These are phyloP conservation scores for Blakeslea trispora DNA, from an alignment of 371 early-diverging fungal genomes.

Conservation along the genomic window DNA sequence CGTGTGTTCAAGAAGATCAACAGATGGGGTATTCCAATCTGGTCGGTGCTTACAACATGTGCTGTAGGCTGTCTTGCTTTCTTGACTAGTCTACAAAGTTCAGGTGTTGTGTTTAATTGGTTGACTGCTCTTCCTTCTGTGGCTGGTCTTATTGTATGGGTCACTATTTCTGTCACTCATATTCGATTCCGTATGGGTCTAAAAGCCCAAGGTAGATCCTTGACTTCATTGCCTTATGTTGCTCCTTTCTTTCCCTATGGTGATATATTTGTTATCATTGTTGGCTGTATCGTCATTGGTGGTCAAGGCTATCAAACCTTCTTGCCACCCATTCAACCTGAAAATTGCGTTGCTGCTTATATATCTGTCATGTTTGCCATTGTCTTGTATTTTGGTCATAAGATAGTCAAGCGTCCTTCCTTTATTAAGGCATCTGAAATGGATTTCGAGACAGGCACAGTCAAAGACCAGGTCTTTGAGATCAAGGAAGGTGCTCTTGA, in stretches of 20 bases:
- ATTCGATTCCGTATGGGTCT: slow-evolving; percentile 80
- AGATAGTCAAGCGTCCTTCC: slow-evolving; percentile 30
- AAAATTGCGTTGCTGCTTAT: slow-evolving; percentile 44
- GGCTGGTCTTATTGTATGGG: slow-evolving; percentile 80
- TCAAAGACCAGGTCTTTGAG: slow-evolving; percentile 16
- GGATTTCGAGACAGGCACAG: slow-evolving; percentile 41
- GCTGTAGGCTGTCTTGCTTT: slow-evolving; percentile 58
- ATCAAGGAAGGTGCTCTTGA: slow-evolving; percentile 12
- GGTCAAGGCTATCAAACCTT: slow-evolving; percentile 64
- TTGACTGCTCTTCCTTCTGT: slow-evolving; percentile 67
- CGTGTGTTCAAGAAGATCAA: slow-evolving; percentile 51
- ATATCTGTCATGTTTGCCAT: slow-evolving; percentile 51
- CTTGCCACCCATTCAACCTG: slow-evolving; percentile 41
- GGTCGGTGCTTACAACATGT: slow-evolving; percentile 54
- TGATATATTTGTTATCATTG: slow-evolving; percentile 60
- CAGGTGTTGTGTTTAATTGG: slow-evolving; percentile 70
- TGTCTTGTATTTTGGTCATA: slow-evolving; percentile 51
- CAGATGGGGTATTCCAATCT: slow-evolving; percentile 62
- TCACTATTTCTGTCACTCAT: slow-evolving; percentile 74
- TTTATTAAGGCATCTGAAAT: slow-evolving; percentile 31
- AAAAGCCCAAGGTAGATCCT: slow-evolving; percentile 63
- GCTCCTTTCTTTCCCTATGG: slow-evolving; percentile 73
- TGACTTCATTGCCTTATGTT: slow-evolving; percentile 67
- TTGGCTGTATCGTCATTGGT: slow-evolving; percentile 59
- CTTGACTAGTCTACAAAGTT: slow-evolving; percentile 47